Base-by-base conservation (phyloP, 2,329 filamentous ascomycete species). In the Davidsoniella eucalypti region DNA sequence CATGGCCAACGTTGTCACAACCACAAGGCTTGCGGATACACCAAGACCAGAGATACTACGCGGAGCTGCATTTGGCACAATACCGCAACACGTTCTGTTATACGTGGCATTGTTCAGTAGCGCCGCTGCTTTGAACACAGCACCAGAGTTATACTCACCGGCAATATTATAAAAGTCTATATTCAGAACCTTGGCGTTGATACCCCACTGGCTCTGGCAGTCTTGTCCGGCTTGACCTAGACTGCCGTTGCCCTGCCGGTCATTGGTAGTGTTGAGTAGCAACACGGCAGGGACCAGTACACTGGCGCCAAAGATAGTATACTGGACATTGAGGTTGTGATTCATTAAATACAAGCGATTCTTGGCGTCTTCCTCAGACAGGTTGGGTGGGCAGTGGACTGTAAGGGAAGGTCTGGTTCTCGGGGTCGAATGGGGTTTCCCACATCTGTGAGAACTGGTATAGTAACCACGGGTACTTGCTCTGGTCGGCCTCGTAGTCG, bases 371-470 rank as follows among this genome's bases (percentile, higher is more conserved):
- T 75, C 69, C 2, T 71, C 64, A 2, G 66, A 58, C 52, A 93
- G 67, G 41, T 75, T 67, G 0, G 85, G 85, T 0, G 88, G 87
- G 0, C 88, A 80, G 60, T 94, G 77, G 37, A 80, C 71, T 0
- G 69, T 79, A 95, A 0, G 87, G 87, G 61, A 94, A 94, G 0
- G 63, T 62, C 45, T 65, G 65, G 60, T 78, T 62, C 14, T 64
- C 60, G 2, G 78, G 87, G 49, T 87, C 84, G 61, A 94, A 95
- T 0, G 85, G 84, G 1, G 87, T 90, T 67, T 95, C 86, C 84
- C 85, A 94, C 66, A 93, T 75, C 60, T 94, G 84, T 5, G 75
- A 76, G 67, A 94, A 95, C 64, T 95, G 73, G 62, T 94, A 85
- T 39, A 94, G 70, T 40, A 94, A 73, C 77, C 86, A 95, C 0